Percentiles rank a stretch among this genome's conserved stretches.
phyloP scores from a whole-genome alignment of 2,329 filamentous ascomycete genomes.

The Samsoniella hepiali region DNA sequence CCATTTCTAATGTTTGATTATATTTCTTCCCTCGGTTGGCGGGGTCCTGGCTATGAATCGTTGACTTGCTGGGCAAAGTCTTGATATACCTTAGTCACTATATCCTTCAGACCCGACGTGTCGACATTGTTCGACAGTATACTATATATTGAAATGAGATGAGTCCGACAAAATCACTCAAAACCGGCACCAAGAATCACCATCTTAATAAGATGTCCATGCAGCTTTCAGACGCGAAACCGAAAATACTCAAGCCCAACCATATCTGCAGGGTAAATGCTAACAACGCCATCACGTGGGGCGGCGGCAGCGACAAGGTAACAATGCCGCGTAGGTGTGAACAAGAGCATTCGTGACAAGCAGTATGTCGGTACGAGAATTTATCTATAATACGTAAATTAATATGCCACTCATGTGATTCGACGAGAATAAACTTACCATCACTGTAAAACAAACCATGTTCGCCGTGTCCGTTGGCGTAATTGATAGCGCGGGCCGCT shows the following conservation, averaged over 20 bases:
- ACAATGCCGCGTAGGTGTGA: not conserved
- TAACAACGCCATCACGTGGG: conserved; percentile 7
- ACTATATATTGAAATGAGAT: too few species aligned
- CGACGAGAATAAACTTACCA: not conserved
- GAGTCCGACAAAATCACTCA: too few species aligned
- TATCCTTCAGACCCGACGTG: too few species aligned
- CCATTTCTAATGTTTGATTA: too few species aligned
- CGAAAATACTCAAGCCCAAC: not conserved
- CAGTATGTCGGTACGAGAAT: not conserved
- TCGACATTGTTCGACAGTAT: too few species aligned
- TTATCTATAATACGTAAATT: not conserved
- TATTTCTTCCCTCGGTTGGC: too few species aligned
- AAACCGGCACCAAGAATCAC: too few species aligned
- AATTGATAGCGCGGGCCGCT: not conserved
- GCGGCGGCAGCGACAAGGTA: not conserved
- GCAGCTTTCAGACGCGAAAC: not conserved
- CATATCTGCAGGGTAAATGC: not conserved
- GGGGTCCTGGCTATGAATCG: too few species aligned
- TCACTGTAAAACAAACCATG: not conserved
- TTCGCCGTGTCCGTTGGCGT: not conserved
- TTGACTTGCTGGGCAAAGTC: too few species aligned
- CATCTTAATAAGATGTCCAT: too few species aligned
- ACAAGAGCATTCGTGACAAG: not conserved
- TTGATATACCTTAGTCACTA: too few species aligned
- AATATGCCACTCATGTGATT: not conserved